phyloP scores from a whole-genome alignment of 2,329 filamentous ascomycete species.

The Trichoderma sp. region DNA sequence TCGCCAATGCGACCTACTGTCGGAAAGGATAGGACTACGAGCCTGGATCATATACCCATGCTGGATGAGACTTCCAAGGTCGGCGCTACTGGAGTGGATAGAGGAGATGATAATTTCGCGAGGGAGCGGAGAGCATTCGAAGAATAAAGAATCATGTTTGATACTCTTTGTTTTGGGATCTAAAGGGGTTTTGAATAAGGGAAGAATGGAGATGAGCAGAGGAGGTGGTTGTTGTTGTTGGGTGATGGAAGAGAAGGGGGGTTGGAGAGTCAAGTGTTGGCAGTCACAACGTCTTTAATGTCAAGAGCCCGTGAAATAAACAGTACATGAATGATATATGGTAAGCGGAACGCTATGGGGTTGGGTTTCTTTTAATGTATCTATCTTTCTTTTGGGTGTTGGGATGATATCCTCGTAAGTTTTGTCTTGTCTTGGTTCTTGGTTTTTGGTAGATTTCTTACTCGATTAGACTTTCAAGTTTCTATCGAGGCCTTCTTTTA shows the following conservation, averaged over 20 bases:
- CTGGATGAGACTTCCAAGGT: slow-evolving; percentile 51
- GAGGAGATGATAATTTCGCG: slow-evolving; percentile 49
- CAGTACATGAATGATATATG: not conserved
- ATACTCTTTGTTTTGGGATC: not conserved
- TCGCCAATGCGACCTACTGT: slow-evolving; percentile 33
- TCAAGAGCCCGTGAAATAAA: not conserved
- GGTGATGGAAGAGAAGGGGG: not conserved
- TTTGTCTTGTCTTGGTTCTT: not conserved
- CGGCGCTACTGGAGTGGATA: slow-evolving; percentile 50
- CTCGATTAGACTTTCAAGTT: not conserved
- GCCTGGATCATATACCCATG: slow-evolving; percentile 61
- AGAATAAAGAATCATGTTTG: not conserved
- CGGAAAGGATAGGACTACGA: slow-evolving; percentile 35
- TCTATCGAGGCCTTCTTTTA: not conserved
- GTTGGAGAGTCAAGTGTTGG: not conserved
- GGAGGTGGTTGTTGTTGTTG: too few species aligned
- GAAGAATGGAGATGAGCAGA: not conserved
- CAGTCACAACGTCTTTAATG: not conserved
- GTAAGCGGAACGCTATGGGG: not conserved
- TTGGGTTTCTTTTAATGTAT: slow-evolving; percentile 8
- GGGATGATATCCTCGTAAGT: not conserved
- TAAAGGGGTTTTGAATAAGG: not conserved
- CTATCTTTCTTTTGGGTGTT: not conserved
- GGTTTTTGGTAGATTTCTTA: not conserved
- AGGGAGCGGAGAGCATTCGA: slow-evolving; percentile 51